Conservation (phyloP, 805 yeast genomes). For the Tetrapisispora nanseiensis region DNA sequence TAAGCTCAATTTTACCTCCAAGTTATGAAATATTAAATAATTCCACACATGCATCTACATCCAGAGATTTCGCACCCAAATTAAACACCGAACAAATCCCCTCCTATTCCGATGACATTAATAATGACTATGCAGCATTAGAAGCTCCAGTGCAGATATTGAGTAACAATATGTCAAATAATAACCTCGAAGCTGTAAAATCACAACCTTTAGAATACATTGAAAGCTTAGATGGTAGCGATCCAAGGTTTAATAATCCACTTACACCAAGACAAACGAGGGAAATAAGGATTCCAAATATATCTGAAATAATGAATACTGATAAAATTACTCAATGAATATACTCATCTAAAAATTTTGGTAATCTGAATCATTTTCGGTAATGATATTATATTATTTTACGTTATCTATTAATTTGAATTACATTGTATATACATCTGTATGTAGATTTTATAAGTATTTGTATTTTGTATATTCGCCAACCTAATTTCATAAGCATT, state of each 20-base stretch:
- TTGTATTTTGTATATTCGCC: background rate
- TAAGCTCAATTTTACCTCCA: constrained; percentile 79
- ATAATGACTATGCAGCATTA: background rate
- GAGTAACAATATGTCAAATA: background rate
- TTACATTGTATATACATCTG: constrained; percentile 1
- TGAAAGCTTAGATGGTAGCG: constrained; percentile 22
- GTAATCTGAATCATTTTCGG: background rate
- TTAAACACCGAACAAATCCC: background rate
- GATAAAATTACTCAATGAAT: constrained; percentile 28
- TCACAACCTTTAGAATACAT: constrained; percentile 6
- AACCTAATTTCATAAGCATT: background rate
- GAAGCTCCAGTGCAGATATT: background rate
- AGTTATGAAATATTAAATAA: constrained; percentile 38
- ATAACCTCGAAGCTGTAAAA: background rate
- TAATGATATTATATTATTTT: background rate
- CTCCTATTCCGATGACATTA: background rate
- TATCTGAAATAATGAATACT: constrained; percentile 23
- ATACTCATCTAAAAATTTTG: no score
- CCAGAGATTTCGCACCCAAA: background rate
- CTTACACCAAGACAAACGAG: constrained; percentile 28
- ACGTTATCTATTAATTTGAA: constrained; percentile 2
- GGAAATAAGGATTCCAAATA: constrained; percentile 15
- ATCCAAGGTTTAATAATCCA: constrained; percentile 13
- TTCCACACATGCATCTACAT: background rate
- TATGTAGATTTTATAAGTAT: background rate